Base-by-base conservation (phyloP, 257 asterid species). In the Oldenlandia corymbosa region DNA sequence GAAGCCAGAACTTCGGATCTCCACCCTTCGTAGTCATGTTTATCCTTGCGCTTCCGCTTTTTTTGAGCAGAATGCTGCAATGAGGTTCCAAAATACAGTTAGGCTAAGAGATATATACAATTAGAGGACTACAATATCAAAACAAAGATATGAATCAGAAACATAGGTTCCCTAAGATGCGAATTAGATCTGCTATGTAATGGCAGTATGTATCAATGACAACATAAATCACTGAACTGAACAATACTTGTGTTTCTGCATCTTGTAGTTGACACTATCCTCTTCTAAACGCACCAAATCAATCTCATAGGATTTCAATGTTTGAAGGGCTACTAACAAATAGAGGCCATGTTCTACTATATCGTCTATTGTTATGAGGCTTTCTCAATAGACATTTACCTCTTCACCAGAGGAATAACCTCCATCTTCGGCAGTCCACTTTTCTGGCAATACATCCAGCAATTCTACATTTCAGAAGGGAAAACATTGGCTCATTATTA, bases 371-470 rank as follows among this genome's bases (percentile, higher is more conserved):
- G 43, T 7, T 47, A 20, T 0, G 11, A 31, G 5, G 49, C 18
- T 55, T 52, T 5, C 16, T 17, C 7, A 47, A 5, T n/a, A 12
- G 16, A 9, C 21, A 63, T 55, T 68, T 28, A 75, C 68, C 80
- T 79, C 95, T 82, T 79, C 95, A 67, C 83, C 86, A 55, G 96
- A 88, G 50, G 83, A 78, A 73, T 49, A 73, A 71, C 95, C 86
- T 45, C 95, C 97, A 60, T 93, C 97, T 73, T 85, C 94, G 2
- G 63, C 71, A 66, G 78, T 79, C 76, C 96, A 73, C 66, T 90
- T 93, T 37, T 81, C 94, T 51, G 97, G 99, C 30, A 93, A 78
- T 62, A 71, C 96, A 79, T 93, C 95, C n/a, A 93, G 76, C 56
- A 93, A 82, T 60, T 80, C 99, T 93, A 87, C 60, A 57, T 37